Evolutionary conservation across 202 grass and related monocot species (phyloP), one percentile per base, ranked within the genome.

Genomic region (Hordeum pubiflorum): DNA sequence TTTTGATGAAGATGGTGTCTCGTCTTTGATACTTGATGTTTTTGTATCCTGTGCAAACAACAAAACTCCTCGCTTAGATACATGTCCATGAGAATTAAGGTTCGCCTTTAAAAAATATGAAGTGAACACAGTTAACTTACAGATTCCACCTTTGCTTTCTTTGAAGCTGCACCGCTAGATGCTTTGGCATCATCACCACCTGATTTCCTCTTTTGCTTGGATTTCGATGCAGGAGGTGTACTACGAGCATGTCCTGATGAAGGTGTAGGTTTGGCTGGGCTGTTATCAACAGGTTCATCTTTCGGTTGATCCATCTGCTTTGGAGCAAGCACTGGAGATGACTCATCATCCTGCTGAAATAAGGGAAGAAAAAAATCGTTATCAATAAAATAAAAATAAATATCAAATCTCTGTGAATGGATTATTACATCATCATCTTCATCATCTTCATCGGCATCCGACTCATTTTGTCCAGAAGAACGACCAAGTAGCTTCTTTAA

Each of bases 401-500:
- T 54, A 64, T 46, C 60, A 21, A 75, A 48, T 12, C 52, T 74
- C 34, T 38, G 56, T 73, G 46, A 75, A 57, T 41, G 59, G 58
- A 71, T 69, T 31, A 60, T 17, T 84, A 93, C 87, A 64, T 85
- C 90, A 17, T 97, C 94, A 0, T 97, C 95, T 32, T 98, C 92
- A 10, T 98, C 92, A 56, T 98, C 95, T 9, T 98, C 95, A 11
- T 98, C 95, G 4, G 85, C 95, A 13, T 88, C 95, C 44, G 92
- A 92, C 46, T 94, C 92, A 82, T 98, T 94, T 79, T 89, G 70
- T 73, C 95, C 95, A 74, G 90, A 89, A 88, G 92, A 85, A 58
- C 86, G 84, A 39, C 95, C 95, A 75, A 98, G 95, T 57, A 98
- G 83, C 18, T 98, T 98, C 66, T 98, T 98, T 69, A 98, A 84